Base-by-base conservation (phyloP, 768 basidiomycete genomes). In the Rhodocollybia butyracea region DNA sequence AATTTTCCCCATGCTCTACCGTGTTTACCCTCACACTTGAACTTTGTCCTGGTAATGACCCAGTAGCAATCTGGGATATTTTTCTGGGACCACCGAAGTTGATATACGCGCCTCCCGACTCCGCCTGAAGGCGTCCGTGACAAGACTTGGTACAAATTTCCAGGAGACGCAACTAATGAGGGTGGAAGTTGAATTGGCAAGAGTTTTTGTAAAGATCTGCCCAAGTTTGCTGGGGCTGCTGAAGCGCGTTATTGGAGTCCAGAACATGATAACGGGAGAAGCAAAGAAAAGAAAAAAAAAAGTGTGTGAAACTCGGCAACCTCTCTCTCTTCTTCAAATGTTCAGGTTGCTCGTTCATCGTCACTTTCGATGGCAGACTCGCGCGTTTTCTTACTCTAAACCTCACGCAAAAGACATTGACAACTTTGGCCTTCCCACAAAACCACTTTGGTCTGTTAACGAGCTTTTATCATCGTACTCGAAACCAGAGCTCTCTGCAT, bases 1-100 rank as follows among this genome's bases (percentile, higher is more conserved):
- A 93, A 71, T 57, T 76, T 74, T 6, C 91, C 91, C 92, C 92
- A 94, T 17, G 82, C 91, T 67, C 86, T 91, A 2, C 91, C 91
- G 61, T 91, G 88, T 26, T 68, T 75, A 26, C 90, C 90, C 60
- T 85, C 84, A 40, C 75, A 73, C 68, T 92, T 94, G 66, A 92
- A 82, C 58, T 75, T 73, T 30, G 88, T 78, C 63, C 80, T 76
- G 3, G 90, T 91, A 39, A 94, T 78, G 32, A 80, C 67, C 91
- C 92, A 94, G 66, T 83, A 91, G 55, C 81, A 87, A 39, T 80
- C 76, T 46, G 67, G 60, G 58, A 91, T 87, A 19, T 81, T 77
- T 70, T 91, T 92, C 29, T 71, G 64, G 29, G 74, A 70, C 91
- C 91, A 94, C 57, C 91, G 80, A 51, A 74, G 75, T 67, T 94